A percentile compares a stretch with the other conserved stretches of the same genome.
These are phyloP conservation scores for Ophiostoma sp. DNA, from an alignment of 2,329 filamentous ascomycete species.

Conservation along the genomic window DNA sequence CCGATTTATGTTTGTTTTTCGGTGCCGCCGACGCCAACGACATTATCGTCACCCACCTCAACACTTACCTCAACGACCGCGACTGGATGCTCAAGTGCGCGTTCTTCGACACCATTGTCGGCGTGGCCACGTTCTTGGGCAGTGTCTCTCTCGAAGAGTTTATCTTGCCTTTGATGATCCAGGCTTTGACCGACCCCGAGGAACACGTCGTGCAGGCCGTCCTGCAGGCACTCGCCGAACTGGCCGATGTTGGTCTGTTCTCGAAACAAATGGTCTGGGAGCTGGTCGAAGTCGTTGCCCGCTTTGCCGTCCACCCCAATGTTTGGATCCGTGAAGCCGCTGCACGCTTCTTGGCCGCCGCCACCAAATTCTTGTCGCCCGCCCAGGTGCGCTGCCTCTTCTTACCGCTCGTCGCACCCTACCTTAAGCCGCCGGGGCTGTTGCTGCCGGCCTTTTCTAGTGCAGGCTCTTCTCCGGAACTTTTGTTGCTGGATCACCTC, in stretches of 20 bases:
- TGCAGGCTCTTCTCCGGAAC: constrained; percentile 49
- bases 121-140: constrained; percentile 86
- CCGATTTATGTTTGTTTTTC: constrained; percentile 92
- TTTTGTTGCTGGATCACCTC: constrained; percentile 74
- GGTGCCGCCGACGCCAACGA: constrained; percentile 90
- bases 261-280: constrained; percentile 85
- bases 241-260: constrained; percentile 84
- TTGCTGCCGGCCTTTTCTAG: constrained; percentile 49
- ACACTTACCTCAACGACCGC: constrained; percentile 93
- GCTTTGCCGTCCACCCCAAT: constrained; percentile 92
- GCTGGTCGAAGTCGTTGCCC: constrained; percentile 75
- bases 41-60: constrained; percentile 92
- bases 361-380: constrained; percentile 71
- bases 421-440: constrained; percentile 68
- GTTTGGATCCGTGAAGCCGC: constrained; percentile 92
- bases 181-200: constrained; percentile 88
- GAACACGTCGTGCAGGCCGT: constrained; percentile 93
- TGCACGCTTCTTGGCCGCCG: constrained; percentile 76
- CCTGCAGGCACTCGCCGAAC: constrained; percentile 80
- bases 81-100: constrained; percentile 97
- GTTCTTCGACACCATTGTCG: constrained; percentile 93
- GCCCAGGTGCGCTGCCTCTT: constrained; percentile 85
- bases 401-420: constrained; percentile 76
- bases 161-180: constrained; percentile 92
- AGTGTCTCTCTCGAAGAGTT: constrained; percentile 90